Evolutionary conservation across 208 protist genomes (phyloP).

Genomic region (Leishmania lainsoni): DNA sequence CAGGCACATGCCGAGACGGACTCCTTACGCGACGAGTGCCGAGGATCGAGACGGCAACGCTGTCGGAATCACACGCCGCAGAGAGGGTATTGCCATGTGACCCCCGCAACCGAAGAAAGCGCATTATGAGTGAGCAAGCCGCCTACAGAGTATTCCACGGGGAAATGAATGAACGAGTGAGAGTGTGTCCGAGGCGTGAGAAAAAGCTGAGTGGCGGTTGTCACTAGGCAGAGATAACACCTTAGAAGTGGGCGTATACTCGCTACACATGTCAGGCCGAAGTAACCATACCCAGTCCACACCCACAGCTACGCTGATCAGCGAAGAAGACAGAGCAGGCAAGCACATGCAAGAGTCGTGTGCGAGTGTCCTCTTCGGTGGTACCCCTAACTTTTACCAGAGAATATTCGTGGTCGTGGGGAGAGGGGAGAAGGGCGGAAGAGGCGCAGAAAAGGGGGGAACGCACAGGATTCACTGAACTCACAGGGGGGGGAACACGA

Average conservation of each 20-base stretch:
- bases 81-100: background rate
- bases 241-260: background rate
- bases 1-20: background rate
- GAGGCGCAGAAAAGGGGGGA: background rate
- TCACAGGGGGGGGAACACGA: background rate
- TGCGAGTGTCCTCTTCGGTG: background rate
- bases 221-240: background rate
- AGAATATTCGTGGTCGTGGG: background rate
- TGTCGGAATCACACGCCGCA: background rate
- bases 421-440: background rate
- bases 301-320: background rate
- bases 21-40: background rate
- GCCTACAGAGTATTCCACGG: no score
- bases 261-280: background rate
- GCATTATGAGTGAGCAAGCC: background rate
- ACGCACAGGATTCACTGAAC: background rate
- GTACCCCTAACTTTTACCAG: background rate
- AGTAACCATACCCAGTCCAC: background rate
- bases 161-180: background rate
- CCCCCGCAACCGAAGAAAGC: constrained; percentile 12
- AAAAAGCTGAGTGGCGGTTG: background rate
- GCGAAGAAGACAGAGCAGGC: background rate
- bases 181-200: background rate
- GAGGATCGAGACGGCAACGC: constrained; percentile 2
- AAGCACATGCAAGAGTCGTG: background rate